phyloP scores from a whole-genome alignment of 176 grass and related monocot species.

The Poa pratensis region DNA sequence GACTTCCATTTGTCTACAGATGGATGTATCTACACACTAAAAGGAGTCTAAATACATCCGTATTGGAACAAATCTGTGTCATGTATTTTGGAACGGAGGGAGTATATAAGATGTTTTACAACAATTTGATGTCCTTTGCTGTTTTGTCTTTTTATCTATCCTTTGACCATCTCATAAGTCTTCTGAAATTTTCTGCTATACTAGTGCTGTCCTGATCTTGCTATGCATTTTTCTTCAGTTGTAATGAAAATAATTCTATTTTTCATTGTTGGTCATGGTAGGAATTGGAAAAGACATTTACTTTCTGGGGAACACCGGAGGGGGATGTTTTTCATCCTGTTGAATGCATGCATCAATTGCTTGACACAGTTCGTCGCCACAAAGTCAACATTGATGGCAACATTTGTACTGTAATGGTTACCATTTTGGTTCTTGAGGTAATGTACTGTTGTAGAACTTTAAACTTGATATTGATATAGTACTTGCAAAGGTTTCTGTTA shows the following conservation, averaged over 20 bases:
- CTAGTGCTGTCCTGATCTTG: not conserved
- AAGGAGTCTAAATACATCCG: too few relatives aligned
- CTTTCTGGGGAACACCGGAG: conserved; percentile 87
- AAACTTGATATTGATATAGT: not conserved
- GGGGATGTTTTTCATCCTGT: conserved; percentile 80
- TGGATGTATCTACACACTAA: too few relatives aligned
- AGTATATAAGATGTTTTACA: not conserved
- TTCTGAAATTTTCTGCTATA: conserved; percentile 1
- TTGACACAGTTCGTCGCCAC: conserved; percentile 81
- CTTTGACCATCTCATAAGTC: conserved; percentile 4
- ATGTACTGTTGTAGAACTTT: conserved; percentile 26
- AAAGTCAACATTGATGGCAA: conserved; percentile 97
- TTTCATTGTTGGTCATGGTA: conserved; percentile 49
- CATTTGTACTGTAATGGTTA: conserved; percentile 94
- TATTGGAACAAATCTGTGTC: too few relatives aligned
- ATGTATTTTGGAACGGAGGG: too few relatives aligned
- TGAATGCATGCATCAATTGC: conserved; percentile 96
- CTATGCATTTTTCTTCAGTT: conserved; percentile 24
- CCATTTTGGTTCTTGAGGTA: conserved; percentile 98
- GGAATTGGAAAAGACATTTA: conserved; percentile 83
- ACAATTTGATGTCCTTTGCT: conserved; percentile 11
- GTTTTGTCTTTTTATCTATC: conserved; percentile 2
- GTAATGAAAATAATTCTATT: conserved; percentile 30
- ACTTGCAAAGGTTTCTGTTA: conserved; percentile 13
- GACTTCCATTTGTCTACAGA: too few relatives aligned